Conservation (phyloP, 768 basidiomycete species). For the Mycena indigotica region DNA sequence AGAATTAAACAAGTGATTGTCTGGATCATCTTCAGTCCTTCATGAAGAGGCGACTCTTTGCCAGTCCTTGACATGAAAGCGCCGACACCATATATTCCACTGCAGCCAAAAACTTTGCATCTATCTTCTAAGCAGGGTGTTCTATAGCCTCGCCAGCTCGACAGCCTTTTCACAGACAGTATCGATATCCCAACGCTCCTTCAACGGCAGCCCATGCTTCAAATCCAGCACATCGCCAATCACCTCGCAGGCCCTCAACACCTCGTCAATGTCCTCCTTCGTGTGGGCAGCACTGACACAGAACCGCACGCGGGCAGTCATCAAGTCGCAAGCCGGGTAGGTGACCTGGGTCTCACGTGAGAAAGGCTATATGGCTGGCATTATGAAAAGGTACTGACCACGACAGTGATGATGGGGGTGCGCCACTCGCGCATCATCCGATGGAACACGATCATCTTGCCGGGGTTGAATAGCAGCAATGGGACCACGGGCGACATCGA, state of each 20-base stretch:
- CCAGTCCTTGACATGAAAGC: no score
- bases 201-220: constrained; percentile 64
- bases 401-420: constrained; percentile 85
- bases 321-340: constrained; percentile 88
- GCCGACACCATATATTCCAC: no score
- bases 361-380: no score
- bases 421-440: constrained; percentile 81
- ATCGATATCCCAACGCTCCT: constrained; percentile 78
- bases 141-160: constrained; percentile 62
- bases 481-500: constrained; percentile 93
- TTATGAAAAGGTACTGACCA: no score
- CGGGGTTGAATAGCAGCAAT: constrained; percentile 87
- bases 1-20: no score
- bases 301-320: constrained; percentile 88
- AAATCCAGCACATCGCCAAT: constrained; percentile 88
- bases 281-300: constrained; percentile 95
- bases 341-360: no score
- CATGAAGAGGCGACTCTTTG: no score
- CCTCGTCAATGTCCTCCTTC: constrained; percentile 90
- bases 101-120: no score
- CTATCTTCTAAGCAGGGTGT: no score
- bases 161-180: constrained; percentile 70
- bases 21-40: no score
- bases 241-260: constrained; percentile 88
- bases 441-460: constrained; percentile 91